Evolutionary conservation across 805 yeast species (phyloP).

Genomic region (Nakazawaea wickerhamii): DNA sequence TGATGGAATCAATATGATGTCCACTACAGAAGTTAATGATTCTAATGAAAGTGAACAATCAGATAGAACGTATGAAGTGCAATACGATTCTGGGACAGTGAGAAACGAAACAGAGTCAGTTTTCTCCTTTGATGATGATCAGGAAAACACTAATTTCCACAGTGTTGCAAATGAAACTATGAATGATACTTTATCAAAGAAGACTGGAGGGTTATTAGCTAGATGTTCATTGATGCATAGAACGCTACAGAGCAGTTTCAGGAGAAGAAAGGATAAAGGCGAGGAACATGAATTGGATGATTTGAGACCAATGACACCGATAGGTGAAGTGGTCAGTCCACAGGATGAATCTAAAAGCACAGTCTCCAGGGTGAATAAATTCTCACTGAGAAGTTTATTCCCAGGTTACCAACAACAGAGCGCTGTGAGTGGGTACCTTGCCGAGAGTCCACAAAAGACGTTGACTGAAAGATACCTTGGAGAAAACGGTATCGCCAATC

Average conservation of each 20-base stretch:
- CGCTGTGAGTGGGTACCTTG: background rate
- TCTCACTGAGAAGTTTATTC: slow-evolving; percentile 2
- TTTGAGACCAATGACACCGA: background rate
- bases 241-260: background rate
- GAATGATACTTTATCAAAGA: background rate
- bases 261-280: background rate
- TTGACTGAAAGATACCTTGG: slow-evolving; percentile 6
- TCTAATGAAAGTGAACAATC: too few relatives aligned
- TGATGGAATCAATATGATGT: background rate
- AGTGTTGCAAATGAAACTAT: background rate
- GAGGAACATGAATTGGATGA: background rate
- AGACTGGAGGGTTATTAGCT: background rate
- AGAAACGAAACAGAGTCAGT: background rate
- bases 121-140: slow-evolving; percentile 1
- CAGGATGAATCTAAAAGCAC: too few relatives aligned
- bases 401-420: slow-evolving; percentile 2
- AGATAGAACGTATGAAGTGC: too few relatives aligned
- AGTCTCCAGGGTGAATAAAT: background rate
- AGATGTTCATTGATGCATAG: background rate
- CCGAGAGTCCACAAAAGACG: slow-evolving; percentile 1
- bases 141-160: background rate
- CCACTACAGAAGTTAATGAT: background rate
- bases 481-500: slow-evolving; percentile 1
- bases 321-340: background rate
- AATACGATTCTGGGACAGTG: too few relatives aligned